Base-by-base conservation (phyloP, 1,284 basidiomycete genomes). In the Boletellus dicymbophilus region DNA sequence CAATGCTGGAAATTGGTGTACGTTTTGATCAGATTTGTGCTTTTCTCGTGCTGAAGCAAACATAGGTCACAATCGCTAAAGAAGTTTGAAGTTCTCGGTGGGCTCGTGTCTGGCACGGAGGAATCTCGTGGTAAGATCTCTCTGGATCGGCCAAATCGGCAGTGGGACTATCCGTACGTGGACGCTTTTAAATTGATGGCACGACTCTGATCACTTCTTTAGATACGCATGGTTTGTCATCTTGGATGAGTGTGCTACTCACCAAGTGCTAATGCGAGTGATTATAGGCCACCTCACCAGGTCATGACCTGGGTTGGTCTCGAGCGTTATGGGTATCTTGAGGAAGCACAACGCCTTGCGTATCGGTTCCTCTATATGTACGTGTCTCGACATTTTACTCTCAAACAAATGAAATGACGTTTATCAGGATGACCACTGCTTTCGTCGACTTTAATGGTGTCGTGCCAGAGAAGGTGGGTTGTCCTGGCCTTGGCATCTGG, bases 311-410 rank as follows among this genome's bases (percentile, higher is more conserved):
- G 96, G 96, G 94, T 98, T 48, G 96, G 95, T 41, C 78, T 99
- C 22, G 93, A 98, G 63, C 87, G 95, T 46, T 99, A 99, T 66
- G 95, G 95, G 3, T 98, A 95, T 68, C 76, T 93, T 5, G 92
- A 96, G 58, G 95, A 98, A 55, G 93, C 95, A 0, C 90, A 96
- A 55, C 81, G 97, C 37, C 75, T 98, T 44, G 90, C 96, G 1
- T 99, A 99, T 73, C 79, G 96, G 50, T 99, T 93, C 86, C 79
- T 97, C 18, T 98, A 98, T 77, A 97, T 99, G 94, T 91, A 56
- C 37, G 85, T 72, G 36, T 20, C 16, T 40, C 40, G 18, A 42
- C 13, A n/a, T 27, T 22, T 37, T 9, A 23, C 30, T 26, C 37
- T 11, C 37, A 13, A 21, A 23, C n/a, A 20, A 21, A 44, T 37